Percentiles rank a stretch among this genome's conserved stretches.
phyloP scores from a whole-genome alignment of 495 filamentous ascomycete genomes.

The Aspergillus avenaceus region DNA sequence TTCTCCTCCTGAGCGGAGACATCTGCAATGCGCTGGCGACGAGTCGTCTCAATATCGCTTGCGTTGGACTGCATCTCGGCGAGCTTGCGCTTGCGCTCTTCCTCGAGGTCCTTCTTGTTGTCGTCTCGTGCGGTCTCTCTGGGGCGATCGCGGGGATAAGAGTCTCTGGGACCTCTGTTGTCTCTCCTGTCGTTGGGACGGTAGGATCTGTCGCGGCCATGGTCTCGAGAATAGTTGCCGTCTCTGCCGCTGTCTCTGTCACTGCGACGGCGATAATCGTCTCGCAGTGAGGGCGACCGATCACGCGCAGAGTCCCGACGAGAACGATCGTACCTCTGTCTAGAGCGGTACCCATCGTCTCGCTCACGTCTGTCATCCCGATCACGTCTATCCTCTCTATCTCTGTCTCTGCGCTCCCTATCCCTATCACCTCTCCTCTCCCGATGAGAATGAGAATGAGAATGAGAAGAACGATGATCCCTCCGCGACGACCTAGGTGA shows the following conservation, averaged over 20 bases:
- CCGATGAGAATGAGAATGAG: constrained; percentile 20
- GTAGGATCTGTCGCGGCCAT: constrained; percentile 11
- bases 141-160: constrained; percentile 18
- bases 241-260: constrained; percentile 12
- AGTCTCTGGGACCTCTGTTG: constrained; percentile 14
- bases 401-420: constrained; percentile 14
- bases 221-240: constrained; percentile 7
- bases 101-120: constrained; percentile 24
- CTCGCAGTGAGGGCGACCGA: constrained; percentile 22
- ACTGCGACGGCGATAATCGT: constrained; percentile 5
- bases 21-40: constrained; percentile 65
- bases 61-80: constrained; percentile 88
- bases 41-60: constrained; percentile 68
- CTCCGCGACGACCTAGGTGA: constrained; percentile 20
- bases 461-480: constrained; percentile 25
- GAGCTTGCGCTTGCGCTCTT: constrained; percentile 55
- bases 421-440: constrained; percentile 12
- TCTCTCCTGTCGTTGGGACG: constrained; percentile 13
- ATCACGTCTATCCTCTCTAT: constrained; percentile 19
- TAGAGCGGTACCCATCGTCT: no score
- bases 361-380: constrained; percentile 19
- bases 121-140: constrained; percentile 4
- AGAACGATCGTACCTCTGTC: constrained; percentile 24
- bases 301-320: constrained; percentile 13
- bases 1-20: constrained; percentile 61